A percentile compares a stretch with the other conserved stretches of the same genome.
These are phyloP conservation scores for Zygotorulaspora florentina DNA, from an alignment of 805 yeast species.

Conservation along the genomic window DNA sequence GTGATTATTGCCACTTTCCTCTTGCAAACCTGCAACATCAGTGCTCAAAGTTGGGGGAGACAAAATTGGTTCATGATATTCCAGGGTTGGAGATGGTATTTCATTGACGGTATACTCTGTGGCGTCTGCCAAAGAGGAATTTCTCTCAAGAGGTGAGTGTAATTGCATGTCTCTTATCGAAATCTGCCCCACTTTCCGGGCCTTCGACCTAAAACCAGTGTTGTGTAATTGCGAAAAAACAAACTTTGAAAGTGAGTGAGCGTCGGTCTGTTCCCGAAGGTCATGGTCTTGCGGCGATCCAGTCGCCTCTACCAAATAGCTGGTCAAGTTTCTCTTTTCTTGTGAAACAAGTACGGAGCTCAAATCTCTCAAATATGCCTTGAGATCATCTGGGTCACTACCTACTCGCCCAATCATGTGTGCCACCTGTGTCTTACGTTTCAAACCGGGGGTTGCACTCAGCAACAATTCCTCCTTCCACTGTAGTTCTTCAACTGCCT, in stretches of 20 bases:
- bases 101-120: too few species aligned
- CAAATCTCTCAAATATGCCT: constrained; percentile 22
- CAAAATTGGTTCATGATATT: too few species aligned
- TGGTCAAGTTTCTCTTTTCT: constrained; percentile 10
- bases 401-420: background rate
- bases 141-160: background rate
- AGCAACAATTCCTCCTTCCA: constrained; percentile 19
- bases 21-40: too few species aligned
- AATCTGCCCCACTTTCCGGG: constrained; percentile 18
- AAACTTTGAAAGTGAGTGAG: background rate
- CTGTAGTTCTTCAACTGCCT: constrained; percentile 24
- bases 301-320: constrained; percentile 6
- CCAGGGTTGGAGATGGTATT: too few species aligned
- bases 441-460: constrained; percentile 24
- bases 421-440: constrained; percentile 9
- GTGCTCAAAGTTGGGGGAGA: too few species aligned
- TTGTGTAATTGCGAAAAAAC: constrained; percentile 15
- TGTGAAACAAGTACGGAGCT: constrained; percentile 24
- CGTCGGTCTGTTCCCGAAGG: background rate
- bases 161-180: constrained; percentile 7
- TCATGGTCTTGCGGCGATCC: background rate
- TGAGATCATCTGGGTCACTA: constrained; percentile 19
- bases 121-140: background rate
- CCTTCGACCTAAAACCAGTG: constrained; percentile 11
- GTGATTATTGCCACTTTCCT: too few species aligned